phyloP scores from a whole-genome alignment of 2,329 filamentous ascomycete genomes.

The Clonostachys solani region DNA sequence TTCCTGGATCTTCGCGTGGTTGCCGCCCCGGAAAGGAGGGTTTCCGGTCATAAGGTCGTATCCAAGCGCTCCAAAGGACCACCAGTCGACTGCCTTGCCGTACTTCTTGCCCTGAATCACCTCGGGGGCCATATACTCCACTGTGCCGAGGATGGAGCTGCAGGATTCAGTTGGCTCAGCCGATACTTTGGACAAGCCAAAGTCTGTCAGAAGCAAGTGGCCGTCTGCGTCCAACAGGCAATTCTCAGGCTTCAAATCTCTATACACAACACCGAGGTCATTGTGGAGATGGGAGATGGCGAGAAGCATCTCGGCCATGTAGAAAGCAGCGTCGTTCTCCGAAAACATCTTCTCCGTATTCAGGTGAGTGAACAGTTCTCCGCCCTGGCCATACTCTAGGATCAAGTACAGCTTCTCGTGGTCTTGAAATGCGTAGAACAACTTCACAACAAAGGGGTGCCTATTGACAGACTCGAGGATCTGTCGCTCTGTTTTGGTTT shows the following conservation, averaged over 20 bases:
- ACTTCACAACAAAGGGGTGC: constrained; percentile 95
- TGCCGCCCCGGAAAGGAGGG: constrained; percentile 85
- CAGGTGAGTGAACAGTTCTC: constrained; percentile 94
- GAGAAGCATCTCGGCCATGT: constrained; percentile 97
- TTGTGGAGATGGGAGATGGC: constrained; percentile 91
- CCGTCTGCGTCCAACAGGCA: constrained; percentile 89
- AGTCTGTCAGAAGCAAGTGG: constrained; percentile 92
- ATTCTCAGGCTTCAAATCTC: constrained; percentile 96
- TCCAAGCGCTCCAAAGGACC: constrained; percentile 90
- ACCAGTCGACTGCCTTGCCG: constrained; percentile 96
- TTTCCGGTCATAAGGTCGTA: constrained; percentile 90
- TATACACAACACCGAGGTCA: constrained; percentile 90
- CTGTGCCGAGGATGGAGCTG: constrained; percentile 88
- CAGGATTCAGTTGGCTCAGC: constrained; percentile 63
- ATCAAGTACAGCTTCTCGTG: constrained; percentile 97
- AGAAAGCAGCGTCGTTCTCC: constrained; percentile 86
- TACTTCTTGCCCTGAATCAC: constrained; percentile 86
- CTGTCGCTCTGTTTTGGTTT: constrained; percentile 93
- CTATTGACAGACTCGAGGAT: constrained; percentile 95
- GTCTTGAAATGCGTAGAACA: constrained; percentile 98
- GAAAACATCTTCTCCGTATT: constrained; percentile 93
- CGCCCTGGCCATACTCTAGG: constrained; percentile 94
- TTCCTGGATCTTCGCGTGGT: constrained; percentile 91
- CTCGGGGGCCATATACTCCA: constrained; percentile 99
- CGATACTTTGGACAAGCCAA: constrained; percentile 92